These are phyloP conservation scores for Zygoascus ofunaensis DNA, from an alignment of 805 yeast genomes.

Conservation along the genomic window DNA sequence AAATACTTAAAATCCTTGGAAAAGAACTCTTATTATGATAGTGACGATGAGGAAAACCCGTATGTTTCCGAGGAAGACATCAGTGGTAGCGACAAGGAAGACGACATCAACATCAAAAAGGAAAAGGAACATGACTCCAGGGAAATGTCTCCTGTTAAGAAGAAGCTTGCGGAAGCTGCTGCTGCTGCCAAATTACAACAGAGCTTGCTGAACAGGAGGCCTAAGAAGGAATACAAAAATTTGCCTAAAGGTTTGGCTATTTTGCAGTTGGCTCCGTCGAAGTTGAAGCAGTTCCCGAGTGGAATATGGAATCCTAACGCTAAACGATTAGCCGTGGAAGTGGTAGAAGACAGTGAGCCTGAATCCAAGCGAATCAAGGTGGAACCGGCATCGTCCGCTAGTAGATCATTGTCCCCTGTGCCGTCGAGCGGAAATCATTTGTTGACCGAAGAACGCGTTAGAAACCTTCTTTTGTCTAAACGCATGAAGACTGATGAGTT, in stretches of 20 bases:
- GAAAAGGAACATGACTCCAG: conserved; percentile 27
- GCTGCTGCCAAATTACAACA: conserved; percentile 2
- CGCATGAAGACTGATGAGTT: conserved; percentile 50
- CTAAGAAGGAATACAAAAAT: conserved; percentile 33
- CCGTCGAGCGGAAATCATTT: conserved; percentile 24
- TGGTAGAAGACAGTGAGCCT: conserved; percentile 21
- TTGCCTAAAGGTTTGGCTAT: conserved; percentile 46
- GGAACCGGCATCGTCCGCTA: conserved; percentile 11
- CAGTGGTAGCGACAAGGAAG: conserved; percentile 36
- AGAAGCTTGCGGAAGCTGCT: conserved; percentile 3
- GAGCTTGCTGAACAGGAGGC: conserved; percentile 5
- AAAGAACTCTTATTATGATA: conserved; percentile 76
- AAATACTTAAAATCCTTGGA: conserved; percentile 80
- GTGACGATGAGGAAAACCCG: conserved; percentile 73
- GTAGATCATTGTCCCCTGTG: conserved; percentile 1
- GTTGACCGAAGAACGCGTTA: conserved; percentile 66
- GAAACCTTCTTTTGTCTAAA: conserved; percentile 43
- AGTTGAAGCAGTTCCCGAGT: conserved; percentile 56
- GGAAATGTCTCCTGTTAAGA: background rate
- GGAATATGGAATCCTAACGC: conserved; percentile 79
- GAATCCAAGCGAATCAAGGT: conserved; percentile 28
- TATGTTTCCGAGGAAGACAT: conserved; percentile 55
- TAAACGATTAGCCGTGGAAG: conserved; percentile 32
- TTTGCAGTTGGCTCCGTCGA: conserved; percentile 52
- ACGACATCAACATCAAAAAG: conserved; percentile 22